Conservation (phyloP, 2,329 filamentous ascomycete genomes). For the Ophiosphaerella korrae region DNA sequence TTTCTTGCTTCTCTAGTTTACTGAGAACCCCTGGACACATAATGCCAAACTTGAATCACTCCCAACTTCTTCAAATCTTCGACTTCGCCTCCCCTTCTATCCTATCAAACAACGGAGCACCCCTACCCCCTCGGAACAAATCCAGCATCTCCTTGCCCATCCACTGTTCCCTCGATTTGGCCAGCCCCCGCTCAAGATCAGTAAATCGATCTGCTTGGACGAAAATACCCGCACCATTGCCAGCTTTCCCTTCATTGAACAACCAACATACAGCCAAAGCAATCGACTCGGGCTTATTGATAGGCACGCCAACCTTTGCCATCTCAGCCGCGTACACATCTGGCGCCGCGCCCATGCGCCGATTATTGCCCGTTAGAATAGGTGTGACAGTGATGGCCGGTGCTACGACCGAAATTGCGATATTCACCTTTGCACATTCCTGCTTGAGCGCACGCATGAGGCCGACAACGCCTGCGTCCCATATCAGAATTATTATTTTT, state of each 20-base stretch:
- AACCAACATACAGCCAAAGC: slow-evolving; percentile 53
- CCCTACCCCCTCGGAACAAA: slow-evolving; percentile 53
- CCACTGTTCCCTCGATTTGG: slow-evolving; percentile 53
- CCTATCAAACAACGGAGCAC: slow-evolving; percentile 37
- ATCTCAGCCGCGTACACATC: slow-evolving; percentile 52
- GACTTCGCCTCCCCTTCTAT: slow-evolving; percentile 27
- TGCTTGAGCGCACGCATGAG: slow-evolving; percentile 57
- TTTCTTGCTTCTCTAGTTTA: too few species aligned
- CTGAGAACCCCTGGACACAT: too few species aligned
- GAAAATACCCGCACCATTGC: slow-evolving; percentile 54
- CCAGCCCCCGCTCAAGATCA: slow-evolving; percentile 55
- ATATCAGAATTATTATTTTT: too few species aligned
- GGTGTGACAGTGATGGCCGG: slow-evolving; percentile 57
- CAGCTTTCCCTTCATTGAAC: slow-evolving; percentile 50
- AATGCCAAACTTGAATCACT: neutral
- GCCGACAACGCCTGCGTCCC: slow-evolving; percentile 50
- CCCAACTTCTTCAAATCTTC: slow-evolving; percentile 24
- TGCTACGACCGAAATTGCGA: slow-evolving; percentile 55
- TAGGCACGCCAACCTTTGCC: slow-evolving; percentile 52
- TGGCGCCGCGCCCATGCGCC: slow-evolving; percentile 36
- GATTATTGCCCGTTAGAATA: slow-evolving; percentile 46
- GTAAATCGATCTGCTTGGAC: slow-evolving; percentile 51
- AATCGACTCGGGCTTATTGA: slow-evolving; percentile 54
- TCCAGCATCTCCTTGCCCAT: slow-evolving; percentile 59
- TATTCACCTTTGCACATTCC: slow-evolving; percentile 53